Base-by-base conservation (phyloP, 345 rosid species). In the Luvunga scandens region DNA sequence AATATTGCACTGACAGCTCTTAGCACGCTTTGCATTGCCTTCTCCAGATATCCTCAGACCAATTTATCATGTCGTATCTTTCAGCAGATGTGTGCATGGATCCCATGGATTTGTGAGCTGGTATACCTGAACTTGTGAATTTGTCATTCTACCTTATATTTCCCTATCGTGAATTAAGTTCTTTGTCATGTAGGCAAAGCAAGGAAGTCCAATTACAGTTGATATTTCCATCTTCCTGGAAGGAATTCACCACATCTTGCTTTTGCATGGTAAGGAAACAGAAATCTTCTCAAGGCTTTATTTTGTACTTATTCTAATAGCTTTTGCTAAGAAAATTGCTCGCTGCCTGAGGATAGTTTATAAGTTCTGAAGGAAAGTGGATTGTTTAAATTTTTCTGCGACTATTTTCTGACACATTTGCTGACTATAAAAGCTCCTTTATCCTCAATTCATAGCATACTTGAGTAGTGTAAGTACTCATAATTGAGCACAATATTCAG, bases 91-190 rank as follows among this genome's bases (percentile, higher is more conserved):
- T 80, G 59, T 79, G 81, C 85, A 45, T 93, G 97, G 98, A 87
- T 92, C 71, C 93, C 93, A 22, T 92, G 97, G 97, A 87, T 93
- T 83, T 83, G 83, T 81, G 90, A 89, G 75, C 89, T 88, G 96
- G 97, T 95, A 83, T 55, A 65, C 18, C 72, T 50, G 33, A 62
- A 19, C 14, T 57, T 79, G 34, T 77, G 31, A 72, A 53, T 34
- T 80, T 79, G 28, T 78, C 27, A 30, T 27, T 19, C 62, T 57
- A 39, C 69, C 70, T 0, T 21, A 27, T 27, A 77, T 75, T 64
- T 18, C 65, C 38, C 56, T 16, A 18, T 8, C 1, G 25, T 74
- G 81, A 75, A 81, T 69, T 71, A 69, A 39, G 42, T 33, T 74
- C 67, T 76, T 24, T 72, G 71, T 79, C 66, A 34, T 89, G 88